A percentile compares a stretch with the other conserved stretches of the same genome.
These are phyloP conservation scores for Truncatella angustata DNA, from an alignment of 2,329 filamentous ascomycete species.

Conservation along the genomic window DNA sequence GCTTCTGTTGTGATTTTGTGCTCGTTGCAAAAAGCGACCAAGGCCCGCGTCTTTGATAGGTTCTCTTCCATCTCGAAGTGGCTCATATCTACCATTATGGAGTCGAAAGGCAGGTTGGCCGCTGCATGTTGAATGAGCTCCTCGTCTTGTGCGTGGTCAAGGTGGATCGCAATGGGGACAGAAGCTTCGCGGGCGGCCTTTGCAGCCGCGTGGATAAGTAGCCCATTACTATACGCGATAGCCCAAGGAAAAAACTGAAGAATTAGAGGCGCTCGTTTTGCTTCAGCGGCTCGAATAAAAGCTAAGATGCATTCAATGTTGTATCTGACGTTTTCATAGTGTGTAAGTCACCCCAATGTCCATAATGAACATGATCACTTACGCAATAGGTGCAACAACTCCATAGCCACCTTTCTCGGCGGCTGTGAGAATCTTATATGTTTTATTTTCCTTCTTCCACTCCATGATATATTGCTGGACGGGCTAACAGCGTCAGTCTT, in stretches of 20 bases:
- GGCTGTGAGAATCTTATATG: conserved; percentile 49
- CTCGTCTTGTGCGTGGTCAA: conserved; percentile 65
- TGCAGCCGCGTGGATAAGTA: conserved; percentile 52
- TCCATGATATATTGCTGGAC: conserved; percentile 9
- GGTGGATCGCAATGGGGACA: conserved; percentile 61
- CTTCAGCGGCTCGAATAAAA: conserved; percentile 39
- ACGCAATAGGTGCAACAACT: conserved; percentile 51
- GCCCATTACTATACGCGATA: conserved; percentile 57
- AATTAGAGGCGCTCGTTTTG: conserved; percentile 60
- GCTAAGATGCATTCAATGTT: conserved; percentile 67
- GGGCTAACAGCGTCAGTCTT: too few relatives aligned
- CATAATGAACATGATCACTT: not conserved
- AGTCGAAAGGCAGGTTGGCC: conserved; percentile 59
- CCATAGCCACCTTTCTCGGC: conserved; percentile 55
- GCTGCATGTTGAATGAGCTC: conserved; percentile 57
- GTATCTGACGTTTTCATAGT: conserved; percentile 39
- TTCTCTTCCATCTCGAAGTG: conserved; percentile 73
- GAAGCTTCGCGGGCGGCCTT: conserved; percentile 51
- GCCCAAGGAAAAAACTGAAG: conserved; percentile 72
- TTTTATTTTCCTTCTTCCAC: conserved; percentile 34
- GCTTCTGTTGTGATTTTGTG: conserved; percentile 68
- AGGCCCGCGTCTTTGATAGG: conserved; percentile 58
- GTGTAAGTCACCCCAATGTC: not conserved
- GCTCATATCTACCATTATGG: conserved; percentile 76
- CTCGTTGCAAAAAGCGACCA: conserved; percentile 62